Percentiles rank a stretch among this genome's conserved stretches.
These are phyloP conservation scores for Blumeriella jaapii DNA, from an alignment of 2,329 filamentous ascomycete genomes.

Conservation along the genomic window DNA sequence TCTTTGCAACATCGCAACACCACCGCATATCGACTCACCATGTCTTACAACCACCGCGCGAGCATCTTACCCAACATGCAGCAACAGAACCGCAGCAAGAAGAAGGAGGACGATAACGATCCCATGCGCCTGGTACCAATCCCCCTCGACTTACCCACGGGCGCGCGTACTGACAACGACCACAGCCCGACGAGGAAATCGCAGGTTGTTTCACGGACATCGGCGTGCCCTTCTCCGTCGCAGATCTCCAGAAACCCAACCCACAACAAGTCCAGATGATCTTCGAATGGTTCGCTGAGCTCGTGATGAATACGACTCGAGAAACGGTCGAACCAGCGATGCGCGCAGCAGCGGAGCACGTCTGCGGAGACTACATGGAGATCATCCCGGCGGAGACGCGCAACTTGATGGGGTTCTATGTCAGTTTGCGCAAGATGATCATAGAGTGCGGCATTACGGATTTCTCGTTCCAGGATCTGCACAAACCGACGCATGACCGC, in stretches of 20 bases:
- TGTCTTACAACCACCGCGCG: constrained; percentile 41
- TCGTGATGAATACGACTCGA: constrained; percentile 85
- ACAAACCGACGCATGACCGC: constrained; percentile 79
- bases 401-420: constrained; percentile 93
- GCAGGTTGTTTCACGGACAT: constrained; percentile 96
- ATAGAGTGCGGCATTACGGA: constrained; percentile 85
- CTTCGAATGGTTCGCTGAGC: constrained; percentile 93
- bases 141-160: background rate
- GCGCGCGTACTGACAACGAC: constrained; percentile 11
- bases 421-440: constrained; percentile 67
- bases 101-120: constrained; percentile 46
- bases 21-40: constrained; percentile 17
- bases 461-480: constrained; percentile 86
- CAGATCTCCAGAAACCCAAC: constrained; percentile 88
- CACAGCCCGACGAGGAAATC: constrained; percentile 59
- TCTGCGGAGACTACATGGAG: constrained; percentile 75
- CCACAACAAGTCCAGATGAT: constrained; percentile 92
- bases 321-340: constrained; percentile 92
- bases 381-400: constrained; percentile 77
- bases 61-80: constrained; percentile 37
- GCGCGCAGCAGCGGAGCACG: constrained; percentile 79
- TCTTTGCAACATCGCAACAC: background rate
- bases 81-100: constrained; percentile 36
- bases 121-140: constrained; percentile 42
- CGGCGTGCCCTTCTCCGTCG: constrained; percentile 74